These are phyloP conservation scores for Clonostachys rosea DNA, from an alignment of 2,329 filamentous ascomycete species.

Conservation along the genomic window DNA sequence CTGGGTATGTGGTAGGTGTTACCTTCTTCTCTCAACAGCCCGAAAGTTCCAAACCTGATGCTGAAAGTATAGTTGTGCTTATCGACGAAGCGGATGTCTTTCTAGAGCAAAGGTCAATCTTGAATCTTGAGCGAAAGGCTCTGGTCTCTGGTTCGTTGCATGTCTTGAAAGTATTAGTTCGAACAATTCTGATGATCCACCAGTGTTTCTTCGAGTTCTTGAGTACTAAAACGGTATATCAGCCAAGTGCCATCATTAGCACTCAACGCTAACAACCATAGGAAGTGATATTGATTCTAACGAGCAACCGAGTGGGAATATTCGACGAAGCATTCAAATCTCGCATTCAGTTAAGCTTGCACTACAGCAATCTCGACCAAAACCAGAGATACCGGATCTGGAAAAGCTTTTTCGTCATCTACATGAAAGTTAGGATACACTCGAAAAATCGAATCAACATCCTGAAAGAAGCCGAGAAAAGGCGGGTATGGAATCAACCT, in stretches of 20 bases:
- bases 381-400: conserved; percentile 16
- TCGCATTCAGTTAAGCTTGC: conserved; percentile 23
- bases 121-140: conserved; percentile 24
- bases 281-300: conserved; percentile 22
- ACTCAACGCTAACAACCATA: no score
- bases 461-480: not conserved
- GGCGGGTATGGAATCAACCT: not conserved
- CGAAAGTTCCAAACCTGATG: no score
- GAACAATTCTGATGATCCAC: no score
- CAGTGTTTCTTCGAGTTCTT: not conserved
- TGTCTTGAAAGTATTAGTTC: conserved; percentile 27
- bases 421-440: not conserved
- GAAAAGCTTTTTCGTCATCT: conserved; percentile 15
- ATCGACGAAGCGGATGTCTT: conserved; percentile 31
- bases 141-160: conserved; percentile 38
- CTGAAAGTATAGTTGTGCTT: conserved; percentile 15
- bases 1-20: no score
- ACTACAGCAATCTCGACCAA: conserved; percentile 17
- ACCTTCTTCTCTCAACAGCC: no score
- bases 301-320: conserved; percentile 23
- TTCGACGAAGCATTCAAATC: conserved; percentile 30
- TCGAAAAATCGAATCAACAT: not conserved
- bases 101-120: conserved; percentile 17
- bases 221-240: not conserved
- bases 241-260: no score